Conservation (phyloP, 306 rosid species). For the Cucurbita pepo region DNA sequence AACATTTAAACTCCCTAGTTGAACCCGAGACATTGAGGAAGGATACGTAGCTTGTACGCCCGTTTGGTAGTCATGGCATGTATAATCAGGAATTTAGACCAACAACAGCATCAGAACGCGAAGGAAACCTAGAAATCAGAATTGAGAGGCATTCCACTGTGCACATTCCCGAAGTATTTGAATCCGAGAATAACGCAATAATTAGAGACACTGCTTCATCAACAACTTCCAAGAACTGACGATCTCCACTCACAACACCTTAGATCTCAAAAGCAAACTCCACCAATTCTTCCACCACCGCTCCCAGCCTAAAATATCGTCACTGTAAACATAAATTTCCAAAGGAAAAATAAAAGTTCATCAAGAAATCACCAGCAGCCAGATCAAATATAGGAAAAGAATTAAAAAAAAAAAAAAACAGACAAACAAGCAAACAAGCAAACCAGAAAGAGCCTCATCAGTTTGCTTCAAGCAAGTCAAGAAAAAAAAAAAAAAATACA, state of each 20-base stretch:
- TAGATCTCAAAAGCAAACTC: constrained; percentile 8
- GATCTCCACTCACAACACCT: background rate
- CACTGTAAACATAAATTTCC: constrained; percentile 1
- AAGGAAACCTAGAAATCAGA: constrained; percentile 10
- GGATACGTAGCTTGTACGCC: constrained; percentile 99
- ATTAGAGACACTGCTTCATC: constrained; percentile 1
- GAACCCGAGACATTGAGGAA: constrained; percentile 8
- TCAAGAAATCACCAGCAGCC: background rate
- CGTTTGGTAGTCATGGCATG: constrained; percentile 85
- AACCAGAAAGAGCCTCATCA: background rate
- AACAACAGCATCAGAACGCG: constrained; percentile 21
- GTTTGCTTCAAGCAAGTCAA: constrained; percentile 7
- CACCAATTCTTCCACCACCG: background rate
- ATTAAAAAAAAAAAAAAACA: background rate
- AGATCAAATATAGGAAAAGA: background rate
- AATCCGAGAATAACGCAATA: background rate
- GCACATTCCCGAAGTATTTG: constrained; percentile 10
- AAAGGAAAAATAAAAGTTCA: background rate
- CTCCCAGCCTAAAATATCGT: background rate
- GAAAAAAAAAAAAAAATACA: background rate
- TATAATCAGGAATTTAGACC: constrained; percentile 11
- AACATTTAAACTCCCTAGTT: background rate
- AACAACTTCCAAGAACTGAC: background rate
- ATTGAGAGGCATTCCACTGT: constrained; percentile 19
- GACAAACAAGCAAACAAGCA: background rate